Evolutionary conservation across 108 stramenopile species (phyloP), one percentile per base, ranked within the genome.

Genomic region (Thalassiosira profunda): DNA sequence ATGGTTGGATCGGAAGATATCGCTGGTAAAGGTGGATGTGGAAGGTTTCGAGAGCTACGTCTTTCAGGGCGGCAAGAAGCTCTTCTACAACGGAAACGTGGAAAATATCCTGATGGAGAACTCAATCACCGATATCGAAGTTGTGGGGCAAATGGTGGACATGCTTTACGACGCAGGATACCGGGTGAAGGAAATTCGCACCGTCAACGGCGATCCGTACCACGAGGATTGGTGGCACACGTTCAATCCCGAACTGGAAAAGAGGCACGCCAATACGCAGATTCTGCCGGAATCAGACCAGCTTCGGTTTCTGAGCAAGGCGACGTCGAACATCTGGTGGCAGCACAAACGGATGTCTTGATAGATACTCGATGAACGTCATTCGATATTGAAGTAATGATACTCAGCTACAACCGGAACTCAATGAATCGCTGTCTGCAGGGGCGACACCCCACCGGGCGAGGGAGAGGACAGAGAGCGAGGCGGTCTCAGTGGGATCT

Each of bases 61-160:
- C 43, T 74, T 74, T 44, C 18, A 40, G 15, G 73, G 73, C 15
- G 73, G 52, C 1, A 74, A 34, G 33, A 18, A 12, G 5, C 28
- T 74, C 2, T 20, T 74, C 0, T 15, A 36, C 0, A 20, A 42
- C 33, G 74, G 74, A 6, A 29, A 24, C 9, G 60, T 76, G 9
- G 67, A 76, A 4, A 69, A 76, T 63, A 47, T 76, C 8, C 14
- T 76, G 4, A 69, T 76, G 74, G 74, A 76, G 36, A 74, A 58
- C 41, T 67, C 64, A 3, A 23, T 74, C 5, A 57, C 29, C 5
- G 33, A 74, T 28, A 14, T 49, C 1, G 38, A 23, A 26, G 8
- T 11, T 20, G 45, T 74, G 2, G 65, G 10, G 6, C 11, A 35
- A 15, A 31, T 74, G 36, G 5, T 67, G 29, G 65, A 34, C 15